phyloP scores from a whole-genome alignment of 257 asterid genomes.

The Apocynum venetum region DNA sequence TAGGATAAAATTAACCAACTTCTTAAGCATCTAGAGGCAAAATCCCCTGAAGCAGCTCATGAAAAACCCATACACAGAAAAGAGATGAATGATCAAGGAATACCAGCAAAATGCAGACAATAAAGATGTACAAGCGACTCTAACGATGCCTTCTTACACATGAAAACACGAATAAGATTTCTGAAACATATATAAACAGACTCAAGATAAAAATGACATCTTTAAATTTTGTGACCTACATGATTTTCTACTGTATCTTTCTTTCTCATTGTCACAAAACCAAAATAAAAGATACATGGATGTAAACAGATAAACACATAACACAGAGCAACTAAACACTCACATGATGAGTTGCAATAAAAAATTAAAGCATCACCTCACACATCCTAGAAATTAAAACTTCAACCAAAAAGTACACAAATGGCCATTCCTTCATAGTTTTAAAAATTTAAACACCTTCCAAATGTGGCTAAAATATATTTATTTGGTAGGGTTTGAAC shows the following conservation, averaged over 20 bases:
- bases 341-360: not conserved
- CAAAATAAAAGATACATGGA: not conserved
- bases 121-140: not conserved
- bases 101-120: not conserved
- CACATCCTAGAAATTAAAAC: not conserved
- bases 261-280: not conserved
- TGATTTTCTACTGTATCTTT: not conserved
- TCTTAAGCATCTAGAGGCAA: not conserved
- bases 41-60: not conserved
- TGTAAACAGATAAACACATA: not conserved
- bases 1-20: too few relatives aligned
- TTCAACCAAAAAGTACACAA: not conserved
- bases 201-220: not conserved
- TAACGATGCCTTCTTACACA: not conserved
- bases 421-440: not conserved
- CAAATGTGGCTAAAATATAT: not conserved
- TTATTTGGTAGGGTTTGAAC: not conserved
- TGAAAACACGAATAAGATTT: not conserved
- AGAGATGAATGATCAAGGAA: not conserved
- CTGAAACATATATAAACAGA: not conserved
- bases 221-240: not conserved
- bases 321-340: not conserved
- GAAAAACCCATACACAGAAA: not conserved
- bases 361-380: not conserved
- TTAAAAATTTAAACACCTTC: not conserved